phyloP scores from a whole-genome alignment of 192 early-diverging fungal species.

The Lobosporangium transversale region DNA sequence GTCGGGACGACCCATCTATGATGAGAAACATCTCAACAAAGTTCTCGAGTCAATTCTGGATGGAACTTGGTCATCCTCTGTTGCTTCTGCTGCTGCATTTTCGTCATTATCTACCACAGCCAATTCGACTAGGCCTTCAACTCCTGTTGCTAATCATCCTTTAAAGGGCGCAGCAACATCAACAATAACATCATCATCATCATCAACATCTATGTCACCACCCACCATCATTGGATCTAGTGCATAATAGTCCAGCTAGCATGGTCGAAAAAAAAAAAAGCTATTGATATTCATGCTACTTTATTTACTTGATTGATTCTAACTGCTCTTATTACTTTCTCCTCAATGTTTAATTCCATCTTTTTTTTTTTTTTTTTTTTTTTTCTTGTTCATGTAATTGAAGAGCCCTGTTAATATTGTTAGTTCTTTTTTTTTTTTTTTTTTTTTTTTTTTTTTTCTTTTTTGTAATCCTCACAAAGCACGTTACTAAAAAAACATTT shows the following conservation, averaged over 20 bases:
- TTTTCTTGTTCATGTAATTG: no score
- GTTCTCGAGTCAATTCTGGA: slow-evolving; percentile 41
- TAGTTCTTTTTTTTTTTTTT: no score
- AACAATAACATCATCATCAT: not conserved
- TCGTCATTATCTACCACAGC: slow-evolving; percentile 24
- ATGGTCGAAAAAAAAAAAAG: no score
- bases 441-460: no score
- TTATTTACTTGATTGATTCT: no score
- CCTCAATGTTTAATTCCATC: no score
- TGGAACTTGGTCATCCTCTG: slow-evolving; percentile 19
- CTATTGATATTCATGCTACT: no score
- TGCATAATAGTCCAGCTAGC: no score
- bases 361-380: no score
- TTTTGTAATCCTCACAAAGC: not conserved
- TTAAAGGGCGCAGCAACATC: not conserved
- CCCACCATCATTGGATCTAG: no score
- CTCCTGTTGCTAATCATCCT: slow-evolving; percentile 8
- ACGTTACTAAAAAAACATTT: not conserved
- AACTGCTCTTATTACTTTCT: no score
- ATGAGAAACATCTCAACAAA: slow-evolving; percentile 28
- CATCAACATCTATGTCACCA: not conserved
- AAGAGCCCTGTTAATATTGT: no score
- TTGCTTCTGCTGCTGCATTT: not conserved
- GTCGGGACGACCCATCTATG: slow-evolving; percentile 45
- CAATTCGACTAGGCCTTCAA: slow-evolving; percentile 27